phyloP scores from a whole-genome alignment of 805 yeast species.

The Debaryomyces prosopidis region DNA sequence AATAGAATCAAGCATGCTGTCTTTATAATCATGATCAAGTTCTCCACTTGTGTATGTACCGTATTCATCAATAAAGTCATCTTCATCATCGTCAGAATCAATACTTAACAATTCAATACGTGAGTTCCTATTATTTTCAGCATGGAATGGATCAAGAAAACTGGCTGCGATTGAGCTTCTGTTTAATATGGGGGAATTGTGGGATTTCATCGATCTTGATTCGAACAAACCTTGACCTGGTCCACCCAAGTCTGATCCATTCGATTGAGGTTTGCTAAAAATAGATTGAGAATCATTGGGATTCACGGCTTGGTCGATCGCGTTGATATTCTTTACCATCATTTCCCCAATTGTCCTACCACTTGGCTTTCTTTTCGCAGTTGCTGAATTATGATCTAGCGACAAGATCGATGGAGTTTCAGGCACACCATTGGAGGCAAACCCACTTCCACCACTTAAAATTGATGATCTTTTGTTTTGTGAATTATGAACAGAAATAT shows the following conservation, averaged over 20 bases:
- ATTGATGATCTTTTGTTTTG: constrained; percentile 12
- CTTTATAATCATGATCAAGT: constrained; percentile 3
- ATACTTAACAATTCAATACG: constrained; percentile 48
- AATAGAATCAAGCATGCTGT: constrained; percentile 1
- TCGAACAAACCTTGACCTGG: constrained; percentile 14
- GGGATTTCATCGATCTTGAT: constrained; percentile 15
- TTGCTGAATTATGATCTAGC: constrained; percentile 10
- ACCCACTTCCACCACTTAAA: constrained; percentile 10
- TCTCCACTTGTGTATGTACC: constrained; percentile 10
- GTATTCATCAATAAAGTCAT: constrained; percentile 34
- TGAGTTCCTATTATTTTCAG: constrained; percentile 34
- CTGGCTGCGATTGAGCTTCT: constrained; percentile 30
- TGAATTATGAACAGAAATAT: not conserved
- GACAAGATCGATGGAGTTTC: constrained; percentile 22
- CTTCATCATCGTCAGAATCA: constrained; percentile 40
- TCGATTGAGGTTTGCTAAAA: constrained; percentile 26
- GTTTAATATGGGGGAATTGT: constrained; percentile 12
- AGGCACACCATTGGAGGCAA: constrained; percentile 13
- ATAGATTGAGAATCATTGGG: constrained; percentile 26
- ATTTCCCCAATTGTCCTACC: constrained; percentile 64
- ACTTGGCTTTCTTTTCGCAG: constrained; percentile 10
- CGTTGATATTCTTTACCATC: constrained; percentile 52
- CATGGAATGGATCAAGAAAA: constrained; percentile 21
- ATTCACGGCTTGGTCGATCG: constrained; percentile 50
- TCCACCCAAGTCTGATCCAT: constrained; percentile 13